Evolutionary conservation across 164 flowering plant species (phyloP).

Genomic region (Saururus chinensis): DNA sequence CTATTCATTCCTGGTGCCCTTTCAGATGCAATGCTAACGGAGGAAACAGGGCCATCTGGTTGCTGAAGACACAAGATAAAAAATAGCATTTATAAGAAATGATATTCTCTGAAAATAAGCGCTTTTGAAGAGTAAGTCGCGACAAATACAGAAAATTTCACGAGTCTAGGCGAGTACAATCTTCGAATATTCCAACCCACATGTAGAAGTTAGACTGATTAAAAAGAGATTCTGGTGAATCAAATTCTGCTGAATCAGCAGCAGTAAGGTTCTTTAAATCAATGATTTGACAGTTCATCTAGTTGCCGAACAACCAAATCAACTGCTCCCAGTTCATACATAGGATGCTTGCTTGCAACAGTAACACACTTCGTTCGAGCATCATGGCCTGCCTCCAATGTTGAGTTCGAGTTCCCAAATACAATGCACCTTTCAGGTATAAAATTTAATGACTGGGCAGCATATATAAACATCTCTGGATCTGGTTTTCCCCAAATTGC

Average conservation of each 20-base stretch:
- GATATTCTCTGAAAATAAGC: too few species aligned
- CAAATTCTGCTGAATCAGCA: slow-evolving; percentile 55
- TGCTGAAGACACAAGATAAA: slow-evolving; percentile 23
- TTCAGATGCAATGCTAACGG: slow-evolving; percentile 18
- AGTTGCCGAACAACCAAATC: slow-evolving; percentile 78
- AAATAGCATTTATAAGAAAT: not conserved
- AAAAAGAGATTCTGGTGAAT: slow-evolving; percentile 73
- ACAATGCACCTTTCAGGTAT: slow-evolving; percentile 91
- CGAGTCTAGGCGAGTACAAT: too few species aligned
- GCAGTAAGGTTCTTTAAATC: slow-evolving; percentile 92
- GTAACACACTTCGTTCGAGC: slow-evolving; percentile 93
- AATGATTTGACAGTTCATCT: slow-evolving; percentile 80
- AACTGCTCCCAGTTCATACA: slow-evolving; percentile 88
- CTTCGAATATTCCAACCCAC: too few species aligned
- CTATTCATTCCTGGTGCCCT: slow-evolving; percentile 27
- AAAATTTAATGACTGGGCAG: slow-evolving; percentile 70
- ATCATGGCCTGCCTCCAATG: slow-evolving; percentile 95
- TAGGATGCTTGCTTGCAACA: slow-evolving; percentile 89
- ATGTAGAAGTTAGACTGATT: too few species aligned
- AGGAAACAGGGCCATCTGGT: slow-evolving; percentile 25
- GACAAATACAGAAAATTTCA: too few species aligned
- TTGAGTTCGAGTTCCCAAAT: slow-evolving; percentile 86
- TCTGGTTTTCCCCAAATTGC: slow-evolving; percentile 94
- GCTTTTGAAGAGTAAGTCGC: too few species aligned
- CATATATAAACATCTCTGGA: slow-evolving; percentile 93